These are phyloP conservation scores for Fallopia convolvulus DNA, from an alignment of 148 eudicot genomes.

Conservation along the genomic window DNA sequence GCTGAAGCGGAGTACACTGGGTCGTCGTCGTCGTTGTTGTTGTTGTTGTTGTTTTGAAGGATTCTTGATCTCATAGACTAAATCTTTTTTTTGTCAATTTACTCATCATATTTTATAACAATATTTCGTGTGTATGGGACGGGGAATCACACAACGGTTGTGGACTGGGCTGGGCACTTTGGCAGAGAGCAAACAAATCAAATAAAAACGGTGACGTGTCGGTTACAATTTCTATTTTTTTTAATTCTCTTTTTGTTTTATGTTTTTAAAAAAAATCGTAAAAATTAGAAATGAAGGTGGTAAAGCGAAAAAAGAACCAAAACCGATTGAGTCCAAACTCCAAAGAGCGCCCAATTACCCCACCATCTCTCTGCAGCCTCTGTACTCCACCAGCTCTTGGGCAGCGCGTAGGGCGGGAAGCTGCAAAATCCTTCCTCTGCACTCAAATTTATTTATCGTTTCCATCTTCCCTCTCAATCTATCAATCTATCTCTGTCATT, in stretches of 20 bases:
- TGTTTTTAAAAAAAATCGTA: background rate
- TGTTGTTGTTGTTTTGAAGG: no score
- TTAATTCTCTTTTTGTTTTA: background rate
- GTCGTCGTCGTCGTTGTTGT: no score
- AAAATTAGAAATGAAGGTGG: background rate
- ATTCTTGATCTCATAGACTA: no score
- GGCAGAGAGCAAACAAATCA: no score
- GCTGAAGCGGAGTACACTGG: no score
- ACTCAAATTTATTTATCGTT: background rate
- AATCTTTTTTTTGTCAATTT: no score
- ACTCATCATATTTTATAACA: no score
- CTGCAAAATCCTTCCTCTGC: background rate
- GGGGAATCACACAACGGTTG: background rate
- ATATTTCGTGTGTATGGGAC: no score
- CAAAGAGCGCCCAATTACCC: background rate
- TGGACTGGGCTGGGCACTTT: background rate
- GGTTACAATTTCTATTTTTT: background rate
- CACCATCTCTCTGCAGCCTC: conserved; percentile 6
- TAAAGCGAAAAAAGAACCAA: background rate
- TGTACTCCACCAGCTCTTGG: background rate
- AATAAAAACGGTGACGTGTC: conserved; percentile 6
- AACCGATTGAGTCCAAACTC: background rate
- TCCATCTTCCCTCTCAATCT: background rate
- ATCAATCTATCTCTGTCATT: background rate
- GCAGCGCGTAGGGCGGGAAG: conserved; percentile 11